Evolutionary conservation across 257 asterid genomes (phyloP), one percentile per base, ranked within the genome.

Genomic region (Henckelia pumila): DNA sequence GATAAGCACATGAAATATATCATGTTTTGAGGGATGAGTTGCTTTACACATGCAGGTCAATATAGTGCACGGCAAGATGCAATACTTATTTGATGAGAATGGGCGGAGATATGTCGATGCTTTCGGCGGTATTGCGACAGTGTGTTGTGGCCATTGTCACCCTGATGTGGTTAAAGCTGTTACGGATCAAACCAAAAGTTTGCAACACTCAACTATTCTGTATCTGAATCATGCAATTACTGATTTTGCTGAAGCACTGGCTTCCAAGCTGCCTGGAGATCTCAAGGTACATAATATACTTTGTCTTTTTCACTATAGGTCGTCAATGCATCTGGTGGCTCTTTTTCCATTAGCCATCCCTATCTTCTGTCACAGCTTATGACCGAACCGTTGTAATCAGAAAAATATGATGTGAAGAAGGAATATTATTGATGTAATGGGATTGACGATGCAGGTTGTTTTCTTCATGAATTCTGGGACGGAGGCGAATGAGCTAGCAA

Each of bases 401-500:
- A 16, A 22, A 47, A 13, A 23, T 37, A 9, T 26, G 52, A 69
- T 28, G 22, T 0, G 20, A 9, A 63, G 7, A 22, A 22, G 14
- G 65, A 19, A 11, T 29, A 0, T 16, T 30, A 13, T 7, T n/a
- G 1, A 60, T 23, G 22, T 50, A 44, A 7, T 53, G 28, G 28
- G 21, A 55, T 75, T 40, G 58, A 32, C 74, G 55, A 0, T 57
- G 30, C 61, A 89, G 94, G 91, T 86, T 24, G 92, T 83, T 28
- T 89, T 84, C 77, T 86, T 89, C 44, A 89, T 95, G 2, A 89
- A 86, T 75, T 89, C 96, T 4, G 96, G 95, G 59, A 89, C 96
- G 5, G 95, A 86, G 71, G 96, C 96, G 1, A 89, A 89, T 62
- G 94, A 88, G 26, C 57, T 88, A 57, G 96, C 96, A 2, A 82